Conservation (phyloP, 257 asterid genomes). For the Solanum clarkiae region DNA sequence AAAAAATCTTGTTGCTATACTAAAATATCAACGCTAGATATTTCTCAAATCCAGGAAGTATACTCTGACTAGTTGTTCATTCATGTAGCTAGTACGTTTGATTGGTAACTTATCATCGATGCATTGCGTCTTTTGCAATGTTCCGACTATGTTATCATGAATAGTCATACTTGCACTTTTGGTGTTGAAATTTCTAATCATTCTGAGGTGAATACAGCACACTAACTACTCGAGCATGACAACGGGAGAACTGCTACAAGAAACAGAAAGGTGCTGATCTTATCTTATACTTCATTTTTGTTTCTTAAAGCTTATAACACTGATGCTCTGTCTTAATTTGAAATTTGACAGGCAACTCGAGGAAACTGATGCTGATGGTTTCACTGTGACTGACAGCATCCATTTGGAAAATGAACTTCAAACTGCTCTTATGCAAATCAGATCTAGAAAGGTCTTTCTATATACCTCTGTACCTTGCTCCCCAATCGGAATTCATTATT, state of each 20-base stretch:
- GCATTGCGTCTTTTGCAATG: background rate
- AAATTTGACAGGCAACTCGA: background rate
- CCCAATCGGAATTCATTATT: background rate
- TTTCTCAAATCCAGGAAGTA: background rate
- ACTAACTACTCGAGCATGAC: background rate
- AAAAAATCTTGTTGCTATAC: background rate
- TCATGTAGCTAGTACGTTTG: background rate
- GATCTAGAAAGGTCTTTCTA: background rate
- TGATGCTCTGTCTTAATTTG: background rate
- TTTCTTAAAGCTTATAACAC: background rate
- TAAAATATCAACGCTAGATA: background rate
- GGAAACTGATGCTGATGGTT: background rate
- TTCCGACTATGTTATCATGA: background rate
- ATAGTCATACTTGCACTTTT: background rate
- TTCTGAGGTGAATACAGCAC: background rate
- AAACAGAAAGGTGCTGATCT: background rate
- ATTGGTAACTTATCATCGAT: background rate
- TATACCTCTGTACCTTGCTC: background rate
- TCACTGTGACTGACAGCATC: background rate
- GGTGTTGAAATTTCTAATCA: background rate
- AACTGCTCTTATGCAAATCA: background rate
- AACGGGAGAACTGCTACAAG: background rate
- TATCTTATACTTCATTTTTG: background rate
- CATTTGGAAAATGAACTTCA: background rate
- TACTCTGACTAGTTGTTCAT: background rate